Evolutionary conservation across 345 rosid species (phyloP), one percentile per base, ranked within the genome.

Genomic region (Clarkia xantiana): DNA sequence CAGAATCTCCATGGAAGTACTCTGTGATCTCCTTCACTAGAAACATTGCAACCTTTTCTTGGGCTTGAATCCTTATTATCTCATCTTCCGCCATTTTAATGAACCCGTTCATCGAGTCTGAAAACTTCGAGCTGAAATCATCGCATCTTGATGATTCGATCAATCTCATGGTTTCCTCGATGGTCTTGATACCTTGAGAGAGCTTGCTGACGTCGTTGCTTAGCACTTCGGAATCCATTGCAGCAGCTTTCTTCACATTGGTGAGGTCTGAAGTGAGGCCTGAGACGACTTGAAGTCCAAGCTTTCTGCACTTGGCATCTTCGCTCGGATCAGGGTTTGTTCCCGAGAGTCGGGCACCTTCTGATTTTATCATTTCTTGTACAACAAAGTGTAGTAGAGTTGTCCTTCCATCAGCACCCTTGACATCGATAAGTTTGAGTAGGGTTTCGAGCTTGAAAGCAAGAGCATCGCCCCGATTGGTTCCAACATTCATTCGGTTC

Each of bases 401-500:
- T 50, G 96, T 91, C 67, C 86, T 86, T 49, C 96, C 98, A 49
- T 86, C 98, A 12, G 84, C 87, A 18, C 95, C 96, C 81, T 86
- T 86, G 54, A 91, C 90, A 57, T 91, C 95, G 36, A 74, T 87
- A 5, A 91, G 95, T 76, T 91, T 91, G 58, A 91, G 90, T 4
- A 91, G 94, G 0, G 98, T 91, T 56, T 91, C 98, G 2, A 91
- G 98, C 80, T 91, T 91, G 70, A 91, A 91, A 6, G 98, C 98
- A 16, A 72, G 96, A 14, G 96, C 98, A 67, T 84, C 98, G 1
- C 96, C 98, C 11, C 96, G 94, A 64, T 91, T 86, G 25, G 98
- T 91, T 45, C 98, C 98, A 41, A 86, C 86, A 45, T 91, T 91
- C 98, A 91, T 91, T 39, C 98, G 86, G 76, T 91, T 91, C 50